Evolutionary conservation across 2,329 filamentous ascomycete species (phyloP).

Genomic region (Botryosphaeria agaves): DNA sequence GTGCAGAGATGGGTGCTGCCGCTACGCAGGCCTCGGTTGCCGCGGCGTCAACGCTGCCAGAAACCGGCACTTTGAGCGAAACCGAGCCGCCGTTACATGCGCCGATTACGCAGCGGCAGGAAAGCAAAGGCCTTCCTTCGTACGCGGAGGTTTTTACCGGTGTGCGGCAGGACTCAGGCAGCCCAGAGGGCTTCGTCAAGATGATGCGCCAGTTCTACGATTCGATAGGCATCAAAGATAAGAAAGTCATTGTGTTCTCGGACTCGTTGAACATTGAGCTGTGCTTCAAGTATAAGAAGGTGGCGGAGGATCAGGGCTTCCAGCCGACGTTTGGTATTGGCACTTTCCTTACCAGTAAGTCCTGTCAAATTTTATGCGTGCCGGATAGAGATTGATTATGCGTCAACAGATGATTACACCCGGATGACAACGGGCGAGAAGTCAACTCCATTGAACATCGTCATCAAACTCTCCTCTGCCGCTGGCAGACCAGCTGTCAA

Average conservation of each 20-base stretch:
- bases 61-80: conserved; percentile 18
- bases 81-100: conserved; percentile 27
- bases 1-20: conserved; percentile 20
- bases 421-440: conserved; percentile 57
- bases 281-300: conserved; percentile 76
- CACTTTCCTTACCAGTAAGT: conserved; percentile 71
- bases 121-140: conserved; percentile 20
- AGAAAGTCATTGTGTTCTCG: conserved; percentile 87
- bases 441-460: conserved; percentile 85
- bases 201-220: conserved; percentile 71
- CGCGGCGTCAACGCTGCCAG: conserved; percentile 25
- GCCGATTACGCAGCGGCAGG: conserved; percentile 25
- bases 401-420: conserved; percentile 57
- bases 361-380: neutral
- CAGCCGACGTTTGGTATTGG: conserved; percentile 83
- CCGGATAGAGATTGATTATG: too few species aligned
- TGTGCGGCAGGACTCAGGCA: conserved; percentile 79
- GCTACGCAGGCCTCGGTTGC: conserved; percentile 21
- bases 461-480: conserved; percentile 88
- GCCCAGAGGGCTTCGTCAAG: conserved; percentile 64
- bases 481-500: conserved; percentile 72
- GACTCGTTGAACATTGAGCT: conserved; percentile 85
- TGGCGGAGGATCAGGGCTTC: conserved; percentile 67
- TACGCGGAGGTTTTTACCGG: conserved; percentile 75
- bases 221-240: conserved; percentile 51